These are phyloP conservation scores for Kodamaea arcana DNA, from an alignment of 1,139 yeast genomes.

Conservation along the genomic window DNA sequence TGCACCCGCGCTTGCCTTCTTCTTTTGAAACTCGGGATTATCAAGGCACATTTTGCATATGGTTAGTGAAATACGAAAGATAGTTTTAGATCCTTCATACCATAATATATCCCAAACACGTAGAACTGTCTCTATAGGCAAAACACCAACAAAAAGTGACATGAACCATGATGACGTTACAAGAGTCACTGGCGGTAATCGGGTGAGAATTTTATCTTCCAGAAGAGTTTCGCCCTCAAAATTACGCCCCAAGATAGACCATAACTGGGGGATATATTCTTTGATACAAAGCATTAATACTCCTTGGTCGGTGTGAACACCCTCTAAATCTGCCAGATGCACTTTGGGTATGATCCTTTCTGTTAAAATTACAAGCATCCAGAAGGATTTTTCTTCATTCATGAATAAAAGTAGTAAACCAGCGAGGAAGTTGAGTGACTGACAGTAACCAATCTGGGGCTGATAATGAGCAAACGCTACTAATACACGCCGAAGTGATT, in stretches of 20 bases:
- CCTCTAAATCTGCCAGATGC: constrained; percentile 86
- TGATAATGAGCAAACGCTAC: constrained; percentile 81
- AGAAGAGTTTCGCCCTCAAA: constrained; percentile 43
- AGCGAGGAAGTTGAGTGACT: constrained; percentile 85
- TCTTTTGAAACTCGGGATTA: constrained; percentile 36
- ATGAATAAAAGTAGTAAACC: constrained; percentile 77
- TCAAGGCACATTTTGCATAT: constrained; percentile 78
- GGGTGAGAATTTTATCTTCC: constrained; percentile 61
- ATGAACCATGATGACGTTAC: constrained; percentile 98
- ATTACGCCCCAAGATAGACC: constrained; percentile 51
- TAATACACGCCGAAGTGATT: constrained; percentile 73
- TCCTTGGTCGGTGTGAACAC: constrained; percentile 94
- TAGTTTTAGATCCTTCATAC: constrained; percentile 84
- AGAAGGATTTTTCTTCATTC: constrained; percentile 86
- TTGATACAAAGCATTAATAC: constrained; percentile 82
- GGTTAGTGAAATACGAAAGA: constrained; percentile 80
- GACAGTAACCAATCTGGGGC: constrained; percentile 94
- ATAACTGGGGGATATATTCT: constrained; percentile 78
- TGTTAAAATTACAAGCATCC: constrained; percentile 93
- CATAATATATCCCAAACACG: constrained; percentile 94
- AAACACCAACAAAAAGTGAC: constrained; percentile 84
- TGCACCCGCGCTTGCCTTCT: constrained; percentile 12
- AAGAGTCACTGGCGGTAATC: constrained; percentile 84
- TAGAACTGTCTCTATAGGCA: constrained; percentile 83
- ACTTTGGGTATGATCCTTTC: constrained; percentile 86